phyloP scores from a whole-genome alignment of 2,329 filamentous ascomycete genomes.

The Alternaria sp. region DNA sequence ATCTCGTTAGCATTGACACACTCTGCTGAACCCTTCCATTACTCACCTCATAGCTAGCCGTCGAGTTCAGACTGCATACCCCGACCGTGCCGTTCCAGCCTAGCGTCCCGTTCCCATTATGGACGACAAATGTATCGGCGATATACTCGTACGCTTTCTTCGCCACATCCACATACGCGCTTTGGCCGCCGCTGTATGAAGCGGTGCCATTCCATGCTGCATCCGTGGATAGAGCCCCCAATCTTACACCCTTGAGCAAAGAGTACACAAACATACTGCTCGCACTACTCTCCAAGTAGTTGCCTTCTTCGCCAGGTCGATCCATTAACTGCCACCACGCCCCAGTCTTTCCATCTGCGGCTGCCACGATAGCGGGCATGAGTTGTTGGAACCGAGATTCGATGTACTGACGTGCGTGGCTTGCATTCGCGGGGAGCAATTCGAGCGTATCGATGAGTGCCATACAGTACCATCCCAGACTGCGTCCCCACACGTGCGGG shows the following conservation, averaged over 20 bases:
- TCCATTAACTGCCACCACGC: conserved; percentile 66
- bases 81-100: conserved; percentile 41
- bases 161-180: background rate
- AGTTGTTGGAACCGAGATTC: conserved; percentile 5
- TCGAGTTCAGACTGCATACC: conserved; percentile 34
- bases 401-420: background rate
- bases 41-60: conserved; percentile 32
- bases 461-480: conserved; percentile 62
- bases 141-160: conserved; percentile 43
- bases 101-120: conserved; percentile 28
- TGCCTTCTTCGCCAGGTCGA: conserved; percentile 55
- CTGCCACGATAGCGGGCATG: conserved; percentile 45
- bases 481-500: conserved; percentile 61
- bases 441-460: conserved; percentile 59
- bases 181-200: background rate
- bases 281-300: conserved; percentile 67
- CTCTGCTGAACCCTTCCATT: background rate
- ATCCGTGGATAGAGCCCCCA: conserved; percentile 40
- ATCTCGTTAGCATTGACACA: background rate
- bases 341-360: conserved; percentile 40
- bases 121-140: conserved; percentile 25
- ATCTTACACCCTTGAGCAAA: conserved; percentile 55
- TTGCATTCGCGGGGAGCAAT: conserved; percentile 31
- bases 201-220: background rate
- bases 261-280: conserved; percentile 65